Base-by-base conservation (phyloP, 495 filamentous ascomycete species). In the Xylona heveae region DNA sequence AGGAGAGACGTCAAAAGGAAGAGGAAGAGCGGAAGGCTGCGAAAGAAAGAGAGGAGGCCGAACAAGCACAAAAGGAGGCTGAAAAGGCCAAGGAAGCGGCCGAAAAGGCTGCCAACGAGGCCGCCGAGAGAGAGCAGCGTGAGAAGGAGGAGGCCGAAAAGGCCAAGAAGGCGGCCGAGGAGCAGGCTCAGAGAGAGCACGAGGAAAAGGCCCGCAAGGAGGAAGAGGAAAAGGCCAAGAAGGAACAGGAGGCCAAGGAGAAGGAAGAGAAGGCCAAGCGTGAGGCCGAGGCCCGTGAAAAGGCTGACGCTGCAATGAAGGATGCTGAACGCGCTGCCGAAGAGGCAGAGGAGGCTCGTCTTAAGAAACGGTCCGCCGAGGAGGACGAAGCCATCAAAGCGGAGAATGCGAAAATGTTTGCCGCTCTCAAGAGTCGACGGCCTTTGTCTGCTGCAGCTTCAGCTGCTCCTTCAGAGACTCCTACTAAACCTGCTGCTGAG, bases 61-160 rank as follows among this genome's bases (percentile, higher is more conserved):
- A 38, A 13, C 35, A 18, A 31, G 43, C 49, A 28, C 41, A 38
- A 24, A 43, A 42, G 39, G 39, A 36, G 22, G 39, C 18, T 7
- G 33, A 34, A 8, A 22, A 39, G 5, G 46, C 48, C 31, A 34
- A 34, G 22, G 47, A 58, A 30, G 23, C 7, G 33, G 31, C 5
- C 33, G 36, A 25, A 35, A 45, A 19, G 28, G 30, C 17, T 42
- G 58, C 60, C 41, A 55, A 55, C 10, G 65, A 67, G 30, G 62
- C 61, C 25, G 48, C 33, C 15, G 56, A 57, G 26, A 40, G 50
- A 28, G 60, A 53, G n/a, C 58, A 63, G 34, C 51, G 52, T 38
- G 64, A 64, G 38, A 66, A 66, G 58, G 65, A 62, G 49, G 52
- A 56, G 38, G 63, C 63, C 24, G 62, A 68, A 41, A 52, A 48